Evolutionary conservation across 2,329 filamentous ascomycete species (phyloP).

Genomic region (Penicillium sp.): DNA sequence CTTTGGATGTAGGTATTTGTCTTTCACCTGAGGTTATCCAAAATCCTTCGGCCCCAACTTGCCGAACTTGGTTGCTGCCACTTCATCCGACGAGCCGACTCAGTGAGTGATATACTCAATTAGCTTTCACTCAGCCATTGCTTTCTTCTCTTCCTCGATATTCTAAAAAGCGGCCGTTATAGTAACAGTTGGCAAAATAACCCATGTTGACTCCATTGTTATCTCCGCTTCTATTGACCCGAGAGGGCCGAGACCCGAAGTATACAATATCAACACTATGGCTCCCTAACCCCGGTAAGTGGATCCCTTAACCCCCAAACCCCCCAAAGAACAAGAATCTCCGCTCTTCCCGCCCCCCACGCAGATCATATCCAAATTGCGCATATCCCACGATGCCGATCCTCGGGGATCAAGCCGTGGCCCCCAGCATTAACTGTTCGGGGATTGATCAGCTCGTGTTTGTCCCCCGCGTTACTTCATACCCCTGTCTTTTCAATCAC

Average conservation of each 20-base stretch:
- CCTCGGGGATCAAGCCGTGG: background rate
- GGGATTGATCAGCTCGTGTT: background rate
- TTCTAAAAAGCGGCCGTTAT: background rate
- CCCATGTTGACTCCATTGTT: background rate
- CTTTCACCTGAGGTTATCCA: background rate
- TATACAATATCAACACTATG: background rate
- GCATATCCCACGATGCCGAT: constrained; percentile 22
- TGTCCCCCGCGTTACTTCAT: background rate
- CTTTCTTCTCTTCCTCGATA: background rate
- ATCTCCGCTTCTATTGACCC: background rate
- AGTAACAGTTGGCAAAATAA: background rate
- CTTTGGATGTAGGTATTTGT: background rate
- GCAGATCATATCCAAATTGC: constrained; percentile 21
- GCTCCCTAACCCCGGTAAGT: background rate
- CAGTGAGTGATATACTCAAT: background rate
- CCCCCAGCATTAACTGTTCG: constrained; percentile 10
- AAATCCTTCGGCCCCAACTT: background rate
- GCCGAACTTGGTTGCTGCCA: background rate
- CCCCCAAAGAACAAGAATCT: constrained; percentile 1
- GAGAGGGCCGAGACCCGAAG: background rate
- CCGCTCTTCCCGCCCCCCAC: constrained; percentile 1
- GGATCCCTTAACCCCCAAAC: constrained; percentile 1
- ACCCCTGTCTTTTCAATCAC: constrained; percentile 6
- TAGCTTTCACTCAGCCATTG: background rate
- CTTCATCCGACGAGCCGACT: background rate